Percentiles rank a stretch among this genome's conserved stretches.
Evolutionary conservation across 768 basidiomycete species (phyloP).

Genomic region (Favolaschia claudopus): DNA sequence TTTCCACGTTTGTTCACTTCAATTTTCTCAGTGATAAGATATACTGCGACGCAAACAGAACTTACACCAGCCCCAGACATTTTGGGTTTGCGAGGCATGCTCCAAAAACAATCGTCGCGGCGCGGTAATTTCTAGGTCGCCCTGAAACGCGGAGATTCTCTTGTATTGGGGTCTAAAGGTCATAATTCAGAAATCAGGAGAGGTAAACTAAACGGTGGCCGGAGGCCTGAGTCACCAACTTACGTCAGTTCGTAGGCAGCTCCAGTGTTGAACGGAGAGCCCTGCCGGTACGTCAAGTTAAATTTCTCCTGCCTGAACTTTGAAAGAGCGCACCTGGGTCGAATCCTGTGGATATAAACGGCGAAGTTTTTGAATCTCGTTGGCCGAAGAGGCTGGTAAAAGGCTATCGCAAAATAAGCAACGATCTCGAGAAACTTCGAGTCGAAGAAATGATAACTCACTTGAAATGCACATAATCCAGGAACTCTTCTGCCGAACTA

Average conservation of each 20-base stretch:
- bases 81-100: conserved; percentile 37
- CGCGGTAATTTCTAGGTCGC: conserved; percentile 45
- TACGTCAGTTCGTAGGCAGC: neutral
- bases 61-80: conserved; percentile 43
- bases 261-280: conserved; percentile 7
- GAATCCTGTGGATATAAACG: neutral
- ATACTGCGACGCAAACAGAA: neutral
- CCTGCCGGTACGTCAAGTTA: neutral
- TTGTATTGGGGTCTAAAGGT: conserved; percentile 45
- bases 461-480: neutral
- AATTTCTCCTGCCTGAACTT: neutral
- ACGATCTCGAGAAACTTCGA: too few relatives aligned
- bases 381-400: neutral
- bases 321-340: neutral
- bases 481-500: neutral
- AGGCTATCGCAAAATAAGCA: neutral
- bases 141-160: conserved; percentile 45
- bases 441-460: neutral
- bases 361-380: neutral
- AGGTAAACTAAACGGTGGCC: too few relatives aligned
- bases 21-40: too few relatives aligned
- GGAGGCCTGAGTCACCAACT: too few relatives aligned
- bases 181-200: neutral
- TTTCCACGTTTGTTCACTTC: conserved; percentile 43
- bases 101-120: conserved; percentile 43